A percentile compares a stretch with the other conserved stretches of the same genome.
These are phyloP conservation scores for Paracorniculantispora psalliotae DNA, from an alignment of 2,329 filamentous ascomycete species.

Conservation along the genomic window DNA sequence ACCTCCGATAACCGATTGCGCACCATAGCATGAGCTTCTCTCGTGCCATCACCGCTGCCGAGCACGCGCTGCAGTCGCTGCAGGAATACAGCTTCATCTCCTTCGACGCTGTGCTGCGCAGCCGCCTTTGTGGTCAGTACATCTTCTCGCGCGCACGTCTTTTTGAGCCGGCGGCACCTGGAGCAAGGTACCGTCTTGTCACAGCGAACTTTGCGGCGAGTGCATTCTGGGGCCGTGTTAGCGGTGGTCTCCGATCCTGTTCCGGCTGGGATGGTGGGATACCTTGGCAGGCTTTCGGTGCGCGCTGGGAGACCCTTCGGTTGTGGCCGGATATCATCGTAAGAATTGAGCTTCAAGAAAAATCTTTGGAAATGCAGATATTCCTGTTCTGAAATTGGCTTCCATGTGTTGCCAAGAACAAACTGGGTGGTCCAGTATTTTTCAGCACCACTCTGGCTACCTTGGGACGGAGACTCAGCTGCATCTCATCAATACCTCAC, in stretches of 20 bases:
- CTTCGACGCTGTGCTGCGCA: background rate
- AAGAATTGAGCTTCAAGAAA: too few species aligned
- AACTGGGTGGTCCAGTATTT: too few species aligned
- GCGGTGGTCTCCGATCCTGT: background rate
- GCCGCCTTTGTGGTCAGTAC: slow-evolving; percentile 10
- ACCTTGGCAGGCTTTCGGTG: background rate
- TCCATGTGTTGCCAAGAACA: too few species aligned
- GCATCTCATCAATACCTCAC: too few species aligned
- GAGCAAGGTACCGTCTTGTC: slow-evolving; percentile 19
- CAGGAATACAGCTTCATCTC: slow-evolving; percentile 13
- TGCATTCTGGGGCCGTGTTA: slow-evolving; percentile 14
- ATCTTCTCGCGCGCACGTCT: slow-evolving; percentile 13
- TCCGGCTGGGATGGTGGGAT: background rate
- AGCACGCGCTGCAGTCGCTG: background rate
- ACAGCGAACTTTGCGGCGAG: slow-evolving; percentile 18
- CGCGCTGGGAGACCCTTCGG: background rate
- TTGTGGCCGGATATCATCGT: background rate
- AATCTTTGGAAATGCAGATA: too few species aligned
- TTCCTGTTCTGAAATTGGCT: too few species aligned
- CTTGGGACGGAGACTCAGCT: too few species aligned
- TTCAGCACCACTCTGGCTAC: too few species aligned
- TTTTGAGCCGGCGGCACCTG: slow-evolving; percentile 13
- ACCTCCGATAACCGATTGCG: background rate
- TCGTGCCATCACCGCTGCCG: background rate
- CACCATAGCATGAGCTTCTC: background rate